Conservation (phyloP, 1,139 yeast genomes). For the Protomyces gravidus region DNA sequence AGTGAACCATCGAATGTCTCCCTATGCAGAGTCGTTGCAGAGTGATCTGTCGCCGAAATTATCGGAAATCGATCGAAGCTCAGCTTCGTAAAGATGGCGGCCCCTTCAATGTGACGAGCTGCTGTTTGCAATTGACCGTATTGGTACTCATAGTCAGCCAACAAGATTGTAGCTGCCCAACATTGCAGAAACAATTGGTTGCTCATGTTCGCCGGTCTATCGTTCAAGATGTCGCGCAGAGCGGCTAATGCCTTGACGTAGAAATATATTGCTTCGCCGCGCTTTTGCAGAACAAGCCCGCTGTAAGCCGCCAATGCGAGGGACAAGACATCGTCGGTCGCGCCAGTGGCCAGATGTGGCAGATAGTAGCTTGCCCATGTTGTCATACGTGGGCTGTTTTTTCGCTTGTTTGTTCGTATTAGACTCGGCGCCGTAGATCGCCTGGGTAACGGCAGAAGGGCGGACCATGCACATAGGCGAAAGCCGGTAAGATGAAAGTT, state of each 20-base stretch:
- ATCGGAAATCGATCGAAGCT: constrained; percentile 1
- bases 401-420: neutral
- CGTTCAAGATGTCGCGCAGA: constrained; percentile 10
- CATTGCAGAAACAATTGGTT: constrained; percentile 16
- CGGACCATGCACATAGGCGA: constrained; percentile 14
- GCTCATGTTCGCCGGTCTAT: constrained; percentile 4
- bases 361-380: constrained; percentile 23
- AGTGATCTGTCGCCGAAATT: neutral
- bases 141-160: constrained; percentile 20
- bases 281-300: constrained; percentile 10
- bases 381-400: constrained; percentile 4
- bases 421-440: constrained; percentile 9
- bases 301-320: constrained; percentile 20
- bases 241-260: constrained; percentile 8
- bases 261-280: neutral
- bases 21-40: neutral
- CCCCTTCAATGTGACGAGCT: constrained; percentile 21
- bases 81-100: constrained; percentile 12
- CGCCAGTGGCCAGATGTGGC: constrained; percentile 17
- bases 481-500: neutral
- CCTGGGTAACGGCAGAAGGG: constrained; percentile 13
- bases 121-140: constrained; percentile 10
- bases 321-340: constrained; percentile 10
- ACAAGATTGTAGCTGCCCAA: constrained; percentile 22
- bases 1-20: neutral